Evolutionary conservation across 2,329 filamentous ascomycete genomes (phyloP).

Genomic region (Lecanosticta acicola): DNA sequence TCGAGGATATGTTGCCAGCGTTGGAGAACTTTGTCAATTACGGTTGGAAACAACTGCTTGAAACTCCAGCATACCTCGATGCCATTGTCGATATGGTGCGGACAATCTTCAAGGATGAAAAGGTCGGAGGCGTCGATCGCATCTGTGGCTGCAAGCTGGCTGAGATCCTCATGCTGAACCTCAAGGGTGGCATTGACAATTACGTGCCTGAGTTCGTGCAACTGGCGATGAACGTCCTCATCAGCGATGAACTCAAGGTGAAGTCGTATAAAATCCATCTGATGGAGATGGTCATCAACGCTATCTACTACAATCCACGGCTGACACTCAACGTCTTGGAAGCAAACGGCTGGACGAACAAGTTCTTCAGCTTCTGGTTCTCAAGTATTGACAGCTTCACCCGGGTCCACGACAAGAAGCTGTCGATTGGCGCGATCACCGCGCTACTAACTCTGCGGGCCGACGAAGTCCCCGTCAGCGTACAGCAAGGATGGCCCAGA

Average conservation of each 20-base stretch:
- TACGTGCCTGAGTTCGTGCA: slow-evolving; percentile 84
- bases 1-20: slow-evolving; percentile 97
- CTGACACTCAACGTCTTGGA: slow-evolving; percentile 85
- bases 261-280: slow-evolving; percentile 93
- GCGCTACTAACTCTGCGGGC: slow-evolving; percentile 73
- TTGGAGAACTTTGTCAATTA: slow-evolving; percentile 98
- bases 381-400: slow-evolving; percentile 90
- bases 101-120: slow-evolving; percentile 88
- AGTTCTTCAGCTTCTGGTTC: slow-evolving; percentile 98
- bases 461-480: slow-evolving; percentile 81
- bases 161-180: slow-evolving; percentile 93
- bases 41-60: slow-evolving; percentile 70
- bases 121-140: slow-evolving; percentile 86
- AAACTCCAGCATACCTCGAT: slow-evolving; percentile 80
- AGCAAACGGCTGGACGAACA: slow-evolving; percentile 89
- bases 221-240: slow-evolving; percentile 79
- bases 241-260: slow-evolving; percentile 69
- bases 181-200: slow-evolving; percentile 80
- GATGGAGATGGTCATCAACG: slow-evolving; percentile 98
- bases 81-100: slow-evolving; percentile 91
- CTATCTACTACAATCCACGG: slow-evolving; percentile 92
- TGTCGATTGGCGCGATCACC: slow-evolving; percentile 90
- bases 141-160: slow-evolving; percentile 97
- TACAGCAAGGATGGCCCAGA: slow-evolving; percentile 91
- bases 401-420: slow-evolving; percentile 96